A percentile compares a stretch with the other conserved stretches of the same genome.
phyloP scores from a whole-genome alignment of 495 filamentous ascomycete species.

The Penicillium turbatum region DNA sequence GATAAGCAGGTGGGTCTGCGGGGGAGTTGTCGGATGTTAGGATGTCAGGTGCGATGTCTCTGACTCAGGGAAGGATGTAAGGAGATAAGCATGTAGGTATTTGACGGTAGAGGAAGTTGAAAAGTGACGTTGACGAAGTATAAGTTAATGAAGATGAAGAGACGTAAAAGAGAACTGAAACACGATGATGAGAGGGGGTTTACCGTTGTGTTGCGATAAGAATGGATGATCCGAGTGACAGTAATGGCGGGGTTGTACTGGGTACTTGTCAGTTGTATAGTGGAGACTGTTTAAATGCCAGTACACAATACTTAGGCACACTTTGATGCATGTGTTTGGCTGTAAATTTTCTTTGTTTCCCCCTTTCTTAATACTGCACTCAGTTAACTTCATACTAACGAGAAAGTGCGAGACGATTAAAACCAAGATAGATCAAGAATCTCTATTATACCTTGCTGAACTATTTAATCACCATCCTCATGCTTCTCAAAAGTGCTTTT shows the following conservation, averaged over 20 bases:
- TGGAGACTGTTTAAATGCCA: background rate
- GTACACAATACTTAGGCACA: background rate
- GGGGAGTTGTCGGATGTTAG: slow-evolving; percentile 2
- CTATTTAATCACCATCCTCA: too few species aligned
- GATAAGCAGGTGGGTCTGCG: slow-evolving; percentile 13
- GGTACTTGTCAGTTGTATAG: background rate
- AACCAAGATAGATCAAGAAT: background rate
- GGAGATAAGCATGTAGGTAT: background rate
- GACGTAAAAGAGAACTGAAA: background rate
- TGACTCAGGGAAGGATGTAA: slow-evolving; percentile 4
- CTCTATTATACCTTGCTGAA: background rate
- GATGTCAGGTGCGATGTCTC: slow-evolving; percentile 3
- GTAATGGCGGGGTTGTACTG: slow-evolving; percentile 8
- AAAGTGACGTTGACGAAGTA: background rate
- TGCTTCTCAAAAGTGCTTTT: background rate
- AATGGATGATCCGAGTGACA: slow-evolving; percentile 9
- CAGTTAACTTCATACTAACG: too few species aligned
- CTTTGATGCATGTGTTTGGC: background rate
- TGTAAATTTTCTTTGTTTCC: background rate
- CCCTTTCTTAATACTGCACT: background rate
- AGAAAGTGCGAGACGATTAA: background rate
- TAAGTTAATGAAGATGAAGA: background rate
- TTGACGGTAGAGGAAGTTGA: background rate
- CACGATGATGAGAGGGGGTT: background rate
- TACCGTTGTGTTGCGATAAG: slow-evolving; percentile 2